Percentiles rank a stretch among this genome's conserved stretches.
phyloP scores from a whole-genome alignment of 2,329 filamentous ascomycete species.

The Escovopsis weberi region DNA sequence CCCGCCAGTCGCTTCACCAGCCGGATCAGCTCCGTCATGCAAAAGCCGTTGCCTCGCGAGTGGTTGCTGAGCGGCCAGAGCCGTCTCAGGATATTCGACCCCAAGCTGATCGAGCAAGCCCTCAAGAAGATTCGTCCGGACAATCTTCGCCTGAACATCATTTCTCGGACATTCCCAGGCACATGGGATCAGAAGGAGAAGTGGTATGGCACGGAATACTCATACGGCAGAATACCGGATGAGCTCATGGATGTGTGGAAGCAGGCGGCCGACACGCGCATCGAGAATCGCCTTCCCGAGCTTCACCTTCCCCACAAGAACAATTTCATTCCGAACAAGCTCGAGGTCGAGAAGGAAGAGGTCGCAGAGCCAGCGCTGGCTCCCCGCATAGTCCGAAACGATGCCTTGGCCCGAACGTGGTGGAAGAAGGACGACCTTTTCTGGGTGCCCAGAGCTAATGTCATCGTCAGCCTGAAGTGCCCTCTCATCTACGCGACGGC shows the following conservation, averaged over 20 bases:
- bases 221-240: constrained; percentile 60
- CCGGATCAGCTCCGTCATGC: constrained; percentile 75
- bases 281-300: constrained; percentile 44
- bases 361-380: constrained; percentile 57
- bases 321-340: constrained; percentile 84
- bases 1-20: constrained; percentile 83
- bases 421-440: constrained; percentile 98
- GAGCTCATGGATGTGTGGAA: constrained; percentile 61
- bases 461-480: constrained; percentile 67
- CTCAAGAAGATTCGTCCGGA: constrained; percentile 66
- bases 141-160: constrained; percentile 74
- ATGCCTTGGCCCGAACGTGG: constrained; percentile 70
- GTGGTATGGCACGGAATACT: constrained; percentile 97
- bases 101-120: constrained; percentile 58
- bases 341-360: constrained; percentile 91
- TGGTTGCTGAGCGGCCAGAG: constrained; percentile 72
- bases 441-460: constrained; percentile 90
- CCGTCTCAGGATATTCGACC: constrained; percentile 66
- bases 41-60: constrained; percentile 73
- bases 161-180: constrained; percentile 72
- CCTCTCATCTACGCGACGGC: constrained; percentile 68
- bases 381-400: constrained; percentile 75
- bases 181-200: constrained; percentile 80
- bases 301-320: constrained; percentile 86
- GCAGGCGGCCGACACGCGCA: constrained; percentile 43